Evolutionary conservation across 352 stramenopile genomes (phyloP).

Genomic region (Phytopythium chamaehyphon): DNA sequence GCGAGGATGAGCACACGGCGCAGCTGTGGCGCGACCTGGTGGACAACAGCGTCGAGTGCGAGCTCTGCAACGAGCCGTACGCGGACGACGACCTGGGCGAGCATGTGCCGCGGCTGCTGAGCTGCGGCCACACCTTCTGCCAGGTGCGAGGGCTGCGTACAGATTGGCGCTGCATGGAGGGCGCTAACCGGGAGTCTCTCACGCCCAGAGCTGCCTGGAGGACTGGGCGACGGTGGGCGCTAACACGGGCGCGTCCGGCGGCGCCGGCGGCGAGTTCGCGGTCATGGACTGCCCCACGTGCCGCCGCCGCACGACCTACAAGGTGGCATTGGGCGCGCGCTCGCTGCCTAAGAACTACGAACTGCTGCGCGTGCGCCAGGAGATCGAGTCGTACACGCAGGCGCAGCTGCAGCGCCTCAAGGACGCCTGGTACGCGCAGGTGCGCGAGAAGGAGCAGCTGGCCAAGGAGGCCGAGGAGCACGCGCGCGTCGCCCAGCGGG

Average conservation of each 20-base stretch:
- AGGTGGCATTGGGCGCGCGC: slow-evolving; percentile 32
- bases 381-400: slow-evolving; percentile 73
- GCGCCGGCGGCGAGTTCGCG: slow-evolving; percentile 15
- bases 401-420: slow-evolving; percentile 45
- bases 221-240: slow-evolving; percentile 46
- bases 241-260: slow-evolving; percentile 13
- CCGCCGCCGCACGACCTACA: slow-evolving; percentile 45
- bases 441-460: slow-evolving; percentile 70
- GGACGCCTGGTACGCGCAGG: slow-evolving; percentile 49
- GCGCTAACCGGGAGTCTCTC: slow-evolving; percentile 5
- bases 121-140: slow-evolving; percentile 81
- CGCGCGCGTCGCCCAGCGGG: slow-evolving; percentile 62
- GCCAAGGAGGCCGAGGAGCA: slow-evolving; percentile 69
- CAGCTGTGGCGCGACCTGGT: slow-evolving; percentile 70
- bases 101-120: slow-evolving; percentile 67
- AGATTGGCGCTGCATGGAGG: not conserved
- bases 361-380: slow-evolving; percentile 75
- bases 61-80: slow-evolving; percentile 85
- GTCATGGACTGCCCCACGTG: slow-evolving; percentile 75
- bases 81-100: slow-evolving; percentile 53
- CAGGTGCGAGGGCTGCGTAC: slow-evolving; percentile 34
- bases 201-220: slow-evolving; percentile 47
- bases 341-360: slow-evolving; percentile 85
- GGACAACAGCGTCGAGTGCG: slow-evolving; percentile 78
- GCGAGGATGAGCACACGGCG: slow-evolving; percentile 46